Percentiles rank a stretch among this genome's conserved stretches.
These are phyloP conservation scores for Dictyostelium brefeldianum DNA, from an alignment of 78 protist species.

Conservation along the genomic window DNA sequence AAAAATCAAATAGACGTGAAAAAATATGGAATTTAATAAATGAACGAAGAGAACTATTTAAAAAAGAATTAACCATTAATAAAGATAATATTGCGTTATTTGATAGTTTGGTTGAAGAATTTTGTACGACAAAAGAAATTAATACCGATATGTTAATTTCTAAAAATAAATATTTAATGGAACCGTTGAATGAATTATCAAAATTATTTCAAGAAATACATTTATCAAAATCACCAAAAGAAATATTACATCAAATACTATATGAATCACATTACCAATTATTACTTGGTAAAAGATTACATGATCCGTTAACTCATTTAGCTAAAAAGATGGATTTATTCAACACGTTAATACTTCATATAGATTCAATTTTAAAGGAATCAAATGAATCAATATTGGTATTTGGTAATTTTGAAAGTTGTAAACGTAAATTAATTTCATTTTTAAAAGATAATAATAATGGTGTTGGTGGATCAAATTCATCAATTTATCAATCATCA, in stretches of 20 bases:
- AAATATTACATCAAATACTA: slow-evolving; percentile 3
- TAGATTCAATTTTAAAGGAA: slow-evolving; percentile 18
- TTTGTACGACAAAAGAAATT: neutral
- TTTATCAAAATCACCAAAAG: slow-evolving; percentile 4
- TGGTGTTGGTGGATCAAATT: neutral
- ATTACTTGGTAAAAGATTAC: neutral
- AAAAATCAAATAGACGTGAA: neutral
- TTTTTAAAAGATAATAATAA: slow-evolving; percentile 19
- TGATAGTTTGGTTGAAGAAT: neutral
- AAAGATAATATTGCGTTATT: slow-evolving; percentile 7
- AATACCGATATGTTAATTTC: neutral
- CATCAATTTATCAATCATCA: neutral
- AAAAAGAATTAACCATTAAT: slow-evolving; percentile 1
- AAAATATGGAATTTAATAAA: neutral
- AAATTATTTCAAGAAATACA: neutral
- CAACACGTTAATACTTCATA: neutral
- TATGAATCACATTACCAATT: slow-evolving; percentile 10
- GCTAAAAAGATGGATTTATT: slow-evolving; percentile 14
- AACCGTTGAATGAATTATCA: neutral
- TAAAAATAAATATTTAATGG: neutral
- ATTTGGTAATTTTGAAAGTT: slow-evolving; percentile 18
- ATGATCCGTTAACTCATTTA: slow-evolving; percentile 9
- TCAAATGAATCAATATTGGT: neutral
- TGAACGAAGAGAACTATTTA: neutral
- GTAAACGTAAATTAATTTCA: slow-evolving; percentile 17